Conservation (phyloP, 768 basidiomycete genomes). For the Hydnum rufescens region DNA sequence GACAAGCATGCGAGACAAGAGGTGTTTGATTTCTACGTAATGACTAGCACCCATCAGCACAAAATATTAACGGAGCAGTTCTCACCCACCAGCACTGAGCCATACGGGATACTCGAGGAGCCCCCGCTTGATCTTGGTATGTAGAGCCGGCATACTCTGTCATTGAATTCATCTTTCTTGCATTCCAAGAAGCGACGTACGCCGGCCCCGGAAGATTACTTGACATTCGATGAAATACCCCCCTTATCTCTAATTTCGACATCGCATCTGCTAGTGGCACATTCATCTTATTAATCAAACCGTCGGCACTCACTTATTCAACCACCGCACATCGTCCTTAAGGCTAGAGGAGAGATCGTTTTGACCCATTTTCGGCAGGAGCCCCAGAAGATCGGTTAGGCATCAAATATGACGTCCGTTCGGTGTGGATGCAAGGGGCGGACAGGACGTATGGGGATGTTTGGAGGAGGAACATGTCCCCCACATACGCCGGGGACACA, state of each 20-base stretch:
- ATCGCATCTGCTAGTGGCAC: no score
- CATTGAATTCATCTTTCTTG: constrained; percentile 97
- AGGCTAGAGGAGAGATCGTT: no score
- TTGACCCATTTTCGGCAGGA: no score
- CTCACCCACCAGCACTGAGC: constrained; percentile 65
- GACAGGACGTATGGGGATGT: constrained; percentile 22
- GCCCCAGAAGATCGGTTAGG: no score
- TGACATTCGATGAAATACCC: no score
- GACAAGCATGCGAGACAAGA: constrained; percentile 89
- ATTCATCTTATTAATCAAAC: no score
- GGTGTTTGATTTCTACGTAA: constrained; percentile 70
- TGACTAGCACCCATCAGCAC: not conserved
- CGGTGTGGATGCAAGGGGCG: constrained; percentile 28
- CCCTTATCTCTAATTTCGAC: no score
- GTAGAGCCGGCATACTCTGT: constrained; percentile 96
- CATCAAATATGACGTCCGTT: constrained; percentile 11
- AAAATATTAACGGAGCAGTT: not conserved
- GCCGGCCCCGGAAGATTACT: no score
- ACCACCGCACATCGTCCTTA: no score
- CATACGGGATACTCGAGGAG: constrained; percentile 94
- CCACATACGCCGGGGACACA: constrained; percentile 34
- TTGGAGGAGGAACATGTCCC: constrained; percentile 48
- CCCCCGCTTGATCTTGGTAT: constrained; percentile 97
- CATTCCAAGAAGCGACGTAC: constrained; percentile 95
- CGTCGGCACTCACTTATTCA: no score